These are phyloP conservation scores for Debaryomycetaceae sp. DNA, from an alignment of 1,139 yeast species.

Conservation along the genomic window DNA sequence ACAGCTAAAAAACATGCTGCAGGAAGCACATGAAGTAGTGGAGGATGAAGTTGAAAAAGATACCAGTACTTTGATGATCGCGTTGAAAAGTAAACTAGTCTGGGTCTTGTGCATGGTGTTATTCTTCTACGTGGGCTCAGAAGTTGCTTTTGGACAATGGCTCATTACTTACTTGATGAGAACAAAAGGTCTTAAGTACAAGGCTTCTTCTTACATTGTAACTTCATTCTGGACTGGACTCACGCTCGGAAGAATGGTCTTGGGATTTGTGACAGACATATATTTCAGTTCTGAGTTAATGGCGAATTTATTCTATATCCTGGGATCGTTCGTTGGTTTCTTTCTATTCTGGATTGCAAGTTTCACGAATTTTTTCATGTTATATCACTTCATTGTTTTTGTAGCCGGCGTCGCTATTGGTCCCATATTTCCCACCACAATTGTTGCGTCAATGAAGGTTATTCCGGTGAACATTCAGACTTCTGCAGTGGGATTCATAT, in stretches of 20 bases:
- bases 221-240: conserved; percentile 65
- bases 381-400: conserved; percentile 42
- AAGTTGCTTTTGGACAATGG: conserved; percentile 71
- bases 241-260: conserved; percentile 54
- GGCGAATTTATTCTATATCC: conserved; percentile 37
- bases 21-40: conserved; percentile 8
- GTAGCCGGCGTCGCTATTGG: conserved; percentile 69
- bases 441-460: conserved; percentile 59
- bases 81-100: conserved; percentile 42
- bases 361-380: conserved; percentile 11
- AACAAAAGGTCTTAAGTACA: conserved; percentile 43
- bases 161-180: conserved; percentile 54
- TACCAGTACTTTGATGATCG: conserved; percentile 21
- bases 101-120: conserved; percentile 47
- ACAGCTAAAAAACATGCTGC: conserved; percentile 9
- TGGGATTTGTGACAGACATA: conserved; percentile 60
- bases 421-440: conserved; percentile 76
- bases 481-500: conserved; percentile 68
- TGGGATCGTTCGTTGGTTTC: conserved; percentile 27
- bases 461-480: conserved; percentile 63
- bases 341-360: conserved; percentile 28
- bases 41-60: conserved; percentile 15
- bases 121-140: conserved; percentile 65
- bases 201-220: conserved; percentile 55
- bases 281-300: conserved; percentile 42